A percentile compares a stretch with the other conserved stretches of the same genome.
Evolutionary conservation across 371 early-diverging fungal genomes (phyloP).

Genomic region (Mucor sp.): DNA sequence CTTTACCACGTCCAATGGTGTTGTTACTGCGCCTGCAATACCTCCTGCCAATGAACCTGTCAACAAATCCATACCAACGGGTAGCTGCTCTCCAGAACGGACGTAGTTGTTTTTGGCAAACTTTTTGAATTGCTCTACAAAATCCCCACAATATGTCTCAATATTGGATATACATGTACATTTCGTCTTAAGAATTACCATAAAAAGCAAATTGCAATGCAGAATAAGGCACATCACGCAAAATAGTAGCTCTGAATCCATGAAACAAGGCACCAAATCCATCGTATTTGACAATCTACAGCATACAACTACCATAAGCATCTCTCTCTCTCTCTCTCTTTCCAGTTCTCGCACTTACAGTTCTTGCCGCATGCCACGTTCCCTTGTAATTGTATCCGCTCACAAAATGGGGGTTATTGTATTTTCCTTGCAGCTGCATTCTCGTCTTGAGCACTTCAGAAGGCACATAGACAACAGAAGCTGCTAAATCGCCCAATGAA

Average conservation of each 20-base stretch:
- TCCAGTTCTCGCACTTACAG: constrained; percentile 32
- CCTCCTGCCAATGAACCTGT: constrained; percentile 71
- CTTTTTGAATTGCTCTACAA: constrained; percentile 48
- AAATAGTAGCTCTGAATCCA: constrained; percentile 67
- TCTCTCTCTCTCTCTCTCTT: background rate
- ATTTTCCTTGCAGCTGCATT: constrained; percentile 80
- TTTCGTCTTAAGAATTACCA: constrained; percentile 36
- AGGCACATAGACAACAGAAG: constrained; percentile 78
- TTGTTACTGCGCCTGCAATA: constrained; percentile 70
- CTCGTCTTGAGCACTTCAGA: constrained; percentile 82
- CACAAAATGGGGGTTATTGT: constrained; percentile 76
- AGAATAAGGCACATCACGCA: constrained; percentile 75
- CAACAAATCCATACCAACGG: constrained; percentile 53
- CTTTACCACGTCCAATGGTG: constrained; percentile 73
- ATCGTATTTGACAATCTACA: constrained; percentile 64
- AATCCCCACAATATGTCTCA: background rate
- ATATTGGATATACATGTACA: no score
- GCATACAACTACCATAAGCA: background rate
- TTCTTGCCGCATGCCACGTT: constrained; percentile 72
- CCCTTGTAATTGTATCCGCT: constrained; percentile 76
- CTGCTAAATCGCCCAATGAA: constrained; percentile 73
- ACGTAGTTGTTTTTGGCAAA: constrained; percentile 36
- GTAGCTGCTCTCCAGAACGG: constrained; percentile 38
- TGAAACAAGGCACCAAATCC: constrained; percentile 66
- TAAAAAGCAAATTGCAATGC: constrained; percentile 76